Evolutionary conservation across 768 basidiomycete genomes (phyloP), one percentile per base, ranked within the genome.

Genomic region (Suillus fuscotomentosus): DNA sequence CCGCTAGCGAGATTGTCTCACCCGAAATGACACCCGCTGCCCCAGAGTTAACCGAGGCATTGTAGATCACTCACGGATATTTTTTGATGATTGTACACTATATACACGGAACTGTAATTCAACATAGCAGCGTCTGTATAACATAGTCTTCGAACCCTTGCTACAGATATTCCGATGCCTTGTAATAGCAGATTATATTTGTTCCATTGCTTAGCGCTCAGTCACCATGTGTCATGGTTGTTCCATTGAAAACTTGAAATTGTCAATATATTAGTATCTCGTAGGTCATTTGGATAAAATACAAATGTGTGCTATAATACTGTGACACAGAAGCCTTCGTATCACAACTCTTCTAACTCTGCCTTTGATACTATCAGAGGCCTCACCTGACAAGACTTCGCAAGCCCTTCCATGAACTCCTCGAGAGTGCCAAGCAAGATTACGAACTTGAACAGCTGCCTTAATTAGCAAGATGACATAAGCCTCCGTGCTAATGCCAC

Each of bases 371-470:
- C 17, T n/a, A n/a, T 47, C 45, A 3, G 24, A 24, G 48, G 24
- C 24, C 14, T 50, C 48, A 6, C 48, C 48, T 14, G 13, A 50
- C 31, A 31, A 31, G 31, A 31, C 31, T 47, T 47, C n/a, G n/a
- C 47, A 48, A 48, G 14, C 2, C n/a, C 0, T n/a, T 45, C 20
- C 43, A 43, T 20, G 8, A 43, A 17, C 45, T n/a, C 20, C 45
- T 47, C 3, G 10, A 8, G 45, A 47, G 20, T 48, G n/a, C 20
- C n/a, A n/a, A 50, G 47, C 20, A 36, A 54, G 11, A 27, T 42
- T 42, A 11, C 39, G 57, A 59, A 59, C 57, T 59, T 59, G 41
- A 59, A 59, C 6, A 31, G 41, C 27, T 59, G 10, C 56, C 56
- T 42, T 42, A 59, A 42, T 20, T 41, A 20, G 57, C 2, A 42